Conservation (phyloP, 2,329 filamentous ascomycete species). For the Verticillium tricorpus region DNA sequence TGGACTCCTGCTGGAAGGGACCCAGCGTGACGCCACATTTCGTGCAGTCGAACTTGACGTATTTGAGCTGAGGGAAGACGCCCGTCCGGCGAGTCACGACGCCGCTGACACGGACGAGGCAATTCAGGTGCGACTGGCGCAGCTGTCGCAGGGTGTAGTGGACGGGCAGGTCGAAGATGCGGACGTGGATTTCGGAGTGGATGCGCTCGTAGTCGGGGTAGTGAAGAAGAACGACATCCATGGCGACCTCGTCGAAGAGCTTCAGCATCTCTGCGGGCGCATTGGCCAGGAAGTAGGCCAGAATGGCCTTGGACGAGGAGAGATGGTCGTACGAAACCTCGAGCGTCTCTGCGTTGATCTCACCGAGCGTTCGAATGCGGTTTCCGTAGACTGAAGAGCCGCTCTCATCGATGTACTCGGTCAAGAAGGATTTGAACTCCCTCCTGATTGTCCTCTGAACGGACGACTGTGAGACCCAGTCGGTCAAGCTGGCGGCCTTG, state of each 20-base stretch:
- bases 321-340: conserved; percentile 96
- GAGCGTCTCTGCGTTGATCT: conserved; percentile 92
- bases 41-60: conserved; percentile 94
- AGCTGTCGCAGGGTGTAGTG: conserved; percentile 94
- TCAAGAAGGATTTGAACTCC: conserved; percentile 96
- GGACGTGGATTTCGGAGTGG: conserved; percentile 95
- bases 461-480: conserved; percentile 88
- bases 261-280: conserved; percentile 92
- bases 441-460: conserved; percentile 91
- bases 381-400: conserved; percentile 93
- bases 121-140: conserved; percentile 93
- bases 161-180: conserved; percentile 90
- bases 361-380: conserved; percentile 90
- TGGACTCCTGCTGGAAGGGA: conserved; percentile 96
- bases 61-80: conserved; percentile 96
- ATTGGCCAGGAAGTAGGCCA: conserved; percentile 95
- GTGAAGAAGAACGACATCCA: conserved; percentile 92
- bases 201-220: conserved; percentile 98
- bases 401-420: conserved; percentile 87
- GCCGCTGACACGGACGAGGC: conserved; percentile 86
- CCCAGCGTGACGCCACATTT: conserved; percentile 91
- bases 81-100: conserved; percentile 92
- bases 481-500: conserved; percentile 87
- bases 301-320: conserved; percentile 81
- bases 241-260: conserved; percentile 93